Evolutionary conservation across 1,284 basidiomycete genomes (phyloP).

Genomic region (Vanrija sp.): DNA sequence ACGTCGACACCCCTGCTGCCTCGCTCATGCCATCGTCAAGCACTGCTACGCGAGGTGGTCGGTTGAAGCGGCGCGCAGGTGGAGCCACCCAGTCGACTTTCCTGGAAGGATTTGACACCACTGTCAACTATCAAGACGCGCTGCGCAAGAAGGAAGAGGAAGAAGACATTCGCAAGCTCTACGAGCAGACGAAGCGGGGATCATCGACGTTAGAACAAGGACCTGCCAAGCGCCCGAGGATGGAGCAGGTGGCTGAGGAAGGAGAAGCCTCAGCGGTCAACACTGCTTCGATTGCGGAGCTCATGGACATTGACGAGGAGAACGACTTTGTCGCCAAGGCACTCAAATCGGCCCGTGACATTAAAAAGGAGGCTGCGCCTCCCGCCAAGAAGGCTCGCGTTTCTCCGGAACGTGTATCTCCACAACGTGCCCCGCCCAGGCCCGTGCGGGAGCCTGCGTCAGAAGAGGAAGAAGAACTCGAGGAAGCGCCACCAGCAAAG

Average conservation of each 20-base stretch:
- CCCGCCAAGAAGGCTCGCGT: neutral
- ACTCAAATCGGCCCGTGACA: neutral
- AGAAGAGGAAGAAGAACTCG: conserved; percentile 24
- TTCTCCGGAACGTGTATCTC: neutral
- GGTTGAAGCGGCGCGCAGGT: conserved; percentile 23
- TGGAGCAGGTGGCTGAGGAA: neutral
- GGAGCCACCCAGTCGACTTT: conserved; percentile 13
- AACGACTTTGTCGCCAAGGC: conserved; percentile 17
- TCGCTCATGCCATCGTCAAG: neutral
- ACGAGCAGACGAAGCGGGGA: conserved; percentile 32
- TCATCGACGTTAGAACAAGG: conserved; percentile 11
- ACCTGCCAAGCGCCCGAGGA: conserved; percentile 7
- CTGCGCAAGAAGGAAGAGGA: conserved; percentile 25
- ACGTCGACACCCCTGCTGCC: conserved; percentile 4
- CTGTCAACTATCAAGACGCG: conserved; percentile 19
- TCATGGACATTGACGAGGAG: conserved; percentile 32
- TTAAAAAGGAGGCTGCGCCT: neutral
- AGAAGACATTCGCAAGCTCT: conserved; percentile 33
- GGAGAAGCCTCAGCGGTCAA: neutral
- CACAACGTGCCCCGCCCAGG: neutral
- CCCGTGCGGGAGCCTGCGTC: neutral
- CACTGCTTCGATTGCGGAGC: neutral
- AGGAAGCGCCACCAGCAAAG: conserved; percentile 1
- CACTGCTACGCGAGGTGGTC: neutral
- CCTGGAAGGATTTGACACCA: conserved; percentile 17